Base-by-base conservation (phyloP, 371 early-diverging fungal species). In the Synchytrium microbalum region DNA sequence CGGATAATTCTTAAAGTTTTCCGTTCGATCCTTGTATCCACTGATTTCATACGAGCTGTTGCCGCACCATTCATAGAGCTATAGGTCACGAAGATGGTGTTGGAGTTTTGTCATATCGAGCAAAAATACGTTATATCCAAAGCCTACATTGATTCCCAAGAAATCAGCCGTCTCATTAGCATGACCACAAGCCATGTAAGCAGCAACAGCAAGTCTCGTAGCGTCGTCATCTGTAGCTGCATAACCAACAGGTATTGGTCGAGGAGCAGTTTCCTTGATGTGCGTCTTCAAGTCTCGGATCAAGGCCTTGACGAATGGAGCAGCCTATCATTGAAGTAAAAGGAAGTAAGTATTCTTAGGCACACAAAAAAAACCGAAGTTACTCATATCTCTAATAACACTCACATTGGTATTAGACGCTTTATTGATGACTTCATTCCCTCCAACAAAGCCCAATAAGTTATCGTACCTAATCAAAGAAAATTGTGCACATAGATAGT, bases 391-490 rank as follows among this genome's bases (percentile, higher is more conserved):
- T 26, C 29, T 24, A 24, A 56, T 24, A 13, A 10, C 29, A 56
- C 26, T 23, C 27, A 61, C 64, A 8, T n/a, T 25, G 3, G 65
- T 28, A 16, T 57, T 64, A 28, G 3, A 26, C 5, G 54, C 46
- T 8, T 57, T 23, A 38, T 64, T 68, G 8, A 60, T 55, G 57
- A 68, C 64, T 61, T 68, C 68, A 54, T 68, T 68, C n/a, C 68
- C 68, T 24, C 64, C 68, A 33, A 68, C 51, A 60, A 52, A 64
- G 2, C 26, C 68, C 54, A 68, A 3, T 16, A 60, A 28, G 31
- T 64, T 68, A 3, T 57, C 33, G 31, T 33, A 67, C 19, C 66
- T 66, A 8, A 51, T 30, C n/a, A 54, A 54, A 13, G 14, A 31
- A 60, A 10, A 3, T n/a, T n/a, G n/a, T n/a, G n/a, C n/a, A n/a